phyloP scores from a whole-genome alignment of 1,139 yeast species.

The Nematodospora anomalae region DNA sequence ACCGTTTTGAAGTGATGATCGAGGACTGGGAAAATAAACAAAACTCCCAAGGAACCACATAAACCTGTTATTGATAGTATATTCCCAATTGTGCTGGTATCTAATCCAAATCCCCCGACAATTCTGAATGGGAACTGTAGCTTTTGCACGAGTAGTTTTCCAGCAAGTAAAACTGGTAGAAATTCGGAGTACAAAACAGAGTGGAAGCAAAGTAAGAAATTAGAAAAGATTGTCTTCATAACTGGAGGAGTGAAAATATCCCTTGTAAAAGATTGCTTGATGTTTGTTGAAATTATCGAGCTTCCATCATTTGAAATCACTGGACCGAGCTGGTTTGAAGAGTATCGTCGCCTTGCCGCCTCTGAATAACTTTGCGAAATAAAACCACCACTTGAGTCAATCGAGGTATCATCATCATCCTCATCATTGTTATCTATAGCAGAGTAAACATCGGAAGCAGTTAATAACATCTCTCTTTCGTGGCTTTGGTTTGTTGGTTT shows the following conservation, averaged over 20 bases:
- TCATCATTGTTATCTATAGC: slow-evolving; percentile 1
- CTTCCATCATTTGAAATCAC: slow-evolving; percentile 12
- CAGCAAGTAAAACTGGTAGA: slow-evolving; percentile 58
- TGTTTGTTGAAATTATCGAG: slow-evolving; percentile 13
- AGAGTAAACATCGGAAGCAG: no score
- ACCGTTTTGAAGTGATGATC: slow-evolving; percentile 52
- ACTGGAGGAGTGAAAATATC: slow-evolving; percentile 36
- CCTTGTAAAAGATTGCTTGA: slow-evolving; percentile 12
- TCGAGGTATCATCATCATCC: background rate
- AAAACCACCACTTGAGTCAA: slow-evolving; percentile 20
- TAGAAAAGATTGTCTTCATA: slow-evolving; percentile 40
- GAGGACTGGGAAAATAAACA: slow-evolving; percentile 53
- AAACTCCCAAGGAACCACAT: slow-evolving; percentile 52
- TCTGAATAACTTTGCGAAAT: slow-evolving; percentile 38
- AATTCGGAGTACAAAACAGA: slow-evolving; percentile 58
- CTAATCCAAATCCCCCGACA: slow-evolving; percentile 33
- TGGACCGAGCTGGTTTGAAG: slow-evolving; percentile 25
- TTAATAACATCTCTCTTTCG: no score
- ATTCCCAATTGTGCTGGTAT: slow-evolving; percentile 51
- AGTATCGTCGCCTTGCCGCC: slow-evolving; percentile 43
- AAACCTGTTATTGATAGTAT: slow-evolving; percentile 57
- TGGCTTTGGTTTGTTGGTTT: slow-evolving; percentile 3
- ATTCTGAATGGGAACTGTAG: slow-evolving; percentile 38
- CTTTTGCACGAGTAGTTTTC: slow-evolving; percentile 35
- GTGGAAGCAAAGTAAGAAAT: slow-evolving; percentile 49